Base-by-base conservation (phyloP, 1,139 yeast species). In the Martiniozyma asiatica region DNA sequence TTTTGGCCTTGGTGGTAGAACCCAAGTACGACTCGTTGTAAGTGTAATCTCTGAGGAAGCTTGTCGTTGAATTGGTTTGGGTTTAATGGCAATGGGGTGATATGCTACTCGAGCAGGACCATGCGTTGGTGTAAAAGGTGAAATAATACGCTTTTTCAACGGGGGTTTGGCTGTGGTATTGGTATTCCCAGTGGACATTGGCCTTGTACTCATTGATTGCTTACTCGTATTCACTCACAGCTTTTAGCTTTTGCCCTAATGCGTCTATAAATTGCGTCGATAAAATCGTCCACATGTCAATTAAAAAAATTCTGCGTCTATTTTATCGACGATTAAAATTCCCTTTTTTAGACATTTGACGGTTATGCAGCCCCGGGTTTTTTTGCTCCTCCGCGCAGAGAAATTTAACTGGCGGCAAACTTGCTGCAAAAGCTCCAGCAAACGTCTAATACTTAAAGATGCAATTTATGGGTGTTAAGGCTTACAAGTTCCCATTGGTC, bases 201-300 rank as follows among this genome's bases (percentile, higher is more conserved):
- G 7, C 6, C 8, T 6, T 6, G 8, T 17, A 8, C 18, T 17
- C 7, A 17, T 17, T 35, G 63, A 67, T 5, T 84, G 73, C 31
- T 73, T 68, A 35, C 75, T 53, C 12, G 78, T 68, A 50, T 77
- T 76, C n/a, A 74, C 52, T 45, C 73, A 59, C 51, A 75, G 78
- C 45, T 66, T 59, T 43, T 58, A 49, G 33, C 55, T 58, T 15
- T 39, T 37, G 5, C 32, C 29, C 6, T 40, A 19, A 18, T 27
- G 37, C 2, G 38, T 35, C 41, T 36, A 35, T n/a, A n/a, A n/a
- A n/a, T n/a, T n/a, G n/a, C n/a, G n/a, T n/a, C n/a, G 18, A 8
- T 17, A 6, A 17, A 6, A 8, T 6, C 6, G 18, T 8, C 18
- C 18, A 8, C 18, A 17, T 6, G 8, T 8, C 18, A 17, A 17